Conservation (phyloP, 345 rosid genomes). For the Streptanthus diversifolius region DNA sequence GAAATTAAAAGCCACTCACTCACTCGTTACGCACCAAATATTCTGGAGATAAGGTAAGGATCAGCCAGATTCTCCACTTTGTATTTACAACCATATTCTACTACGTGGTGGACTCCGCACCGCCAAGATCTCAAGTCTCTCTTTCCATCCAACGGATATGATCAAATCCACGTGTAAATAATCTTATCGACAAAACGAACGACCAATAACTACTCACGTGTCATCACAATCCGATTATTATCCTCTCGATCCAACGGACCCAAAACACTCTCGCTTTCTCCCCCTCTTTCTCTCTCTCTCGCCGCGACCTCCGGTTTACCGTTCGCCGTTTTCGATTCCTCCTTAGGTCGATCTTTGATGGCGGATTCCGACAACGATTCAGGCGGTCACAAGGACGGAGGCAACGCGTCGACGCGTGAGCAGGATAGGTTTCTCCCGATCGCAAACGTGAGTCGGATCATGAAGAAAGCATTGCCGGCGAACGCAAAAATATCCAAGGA, state of each 20-base stretch:
- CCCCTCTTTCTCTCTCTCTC: neutral
- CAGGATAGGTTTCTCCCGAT: slow-evolving; percentile 68
- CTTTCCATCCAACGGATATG: slow-evolving; percentile 29
- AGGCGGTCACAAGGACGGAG: slow-evolving; percentile 41
- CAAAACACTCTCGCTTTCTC: slow-evolving; percentile 26
- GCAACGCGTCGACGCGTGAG: slow-evolving; percentile 49
- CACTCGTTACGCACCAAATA: neutral
- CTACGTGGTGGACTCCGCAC: slow-evolving; percentile 1
- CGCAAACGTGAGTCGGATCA: slow-evolving; percentile 71
- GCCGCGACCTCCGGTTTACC: neutral
- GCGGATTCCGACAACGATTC: slow-evolving; percentile 79
- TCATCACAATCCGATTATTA: slow-evolving; percentile 43
- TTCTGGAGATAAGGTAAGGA: neutral
- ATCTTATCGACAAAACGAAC: slow-evolving; percentile 60
- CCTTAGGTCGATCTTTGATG: slow-evolving; percentile 29
- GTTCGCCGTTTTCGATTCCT: neutral
- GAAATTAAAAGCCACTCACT: neutral
- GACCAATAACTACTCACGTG: slow-evolving; percentile 48
- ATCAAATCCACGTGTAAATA: slow-evolving; percentile 15
- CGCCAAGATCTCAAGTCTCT: slow-evolving; percentile 16
- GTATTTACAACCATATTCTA: neutral
- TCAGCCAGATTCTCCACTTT: neutral
- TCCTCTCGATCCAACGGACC: slow-evolving; percentile 56
- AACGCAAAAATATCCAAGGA: slow-evolving; percentile 76
- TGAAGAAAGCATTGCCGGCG: slow-evolving; percentile 70